These are phyloP conservation scores for Plasmopara halstedii DNA, from an alignment of 352 stramenopile species.

Conservation along the genomic window DNA sequence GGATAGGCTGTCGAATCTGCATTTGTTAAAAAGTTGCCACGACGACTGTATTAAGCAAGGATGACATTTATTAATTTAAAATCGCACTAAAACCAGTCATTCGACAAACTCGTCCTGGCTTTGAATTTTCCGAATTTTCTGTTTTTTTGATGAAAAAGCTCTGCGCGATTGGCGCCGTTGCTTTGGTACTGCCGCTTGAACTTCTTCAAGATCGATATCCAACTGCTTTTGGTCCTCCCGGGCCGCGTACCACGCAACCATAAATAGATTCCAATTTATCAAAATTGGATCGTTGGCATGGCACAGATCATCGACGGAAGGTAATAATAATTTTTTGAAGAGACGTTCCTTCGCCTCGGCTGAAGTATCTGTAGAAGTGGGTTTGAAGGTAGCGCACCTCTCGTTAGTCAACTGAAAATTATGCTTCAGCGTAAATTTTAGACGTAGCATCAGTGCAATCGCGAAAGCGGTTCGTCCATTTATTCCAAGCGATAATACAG, in stretches of 20 bases:
- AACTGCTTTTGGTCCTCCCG: slow-evolving; percentile 64
- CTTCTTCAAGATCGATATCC: slow-evolving; percentile 42
- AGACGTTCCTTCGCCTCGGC: slow-evolving; percentile 25
- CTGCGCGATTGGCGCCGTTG: slow-evolving; percentile 39
- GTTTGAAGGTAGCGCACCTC: slow-evolving; percentile 75
- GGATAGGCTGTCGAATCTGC: slow-evolving; percentile 16
- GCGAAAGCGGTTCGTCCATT: slow-evolving; percentile 38
- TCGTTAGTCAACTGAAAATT: slow-evolving; percentile 67
- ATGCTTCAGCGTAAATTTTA: slow-evolving; percentile 71
- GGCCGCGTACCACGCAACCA: slow-evolving; percentile 39
- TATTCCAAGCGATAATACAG: slow-evolving; percentile 9
- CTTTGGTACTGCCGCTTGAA: slow-evolving; percentile 15
- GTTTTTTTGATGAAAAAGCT: slow-evolving; percentile 6
- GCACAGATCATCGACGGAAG: slow-evolving; percentile 34
- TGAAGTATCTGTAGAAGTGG: slow-evolving; percentile 18
- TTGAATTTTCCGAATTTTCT: slow-evolving; percentile 10
- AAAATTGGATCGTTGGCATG: slow-evolving; percentile 23
- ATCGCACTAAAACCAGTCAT: slow-evolving; percentile 14
- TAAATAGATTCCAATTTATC: slow-evolving; percentile 52
- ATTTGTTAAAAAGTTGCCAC: slow-evolving; percentile 17
- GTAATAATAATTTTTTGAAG: slow-evolving; percentile 16
- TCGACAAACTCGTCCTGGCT: slow-evolving; percentile 34
- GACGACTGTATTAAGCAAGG: slow-evolving; percentile 15
- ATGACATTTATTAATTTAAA: slow-evolving; percentile 2
- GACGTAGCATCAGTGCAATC: slow-evolving; percentile 53